Conservation (phyloP, 148 eudicot species). For the Spergularia bocconei region DNA sequence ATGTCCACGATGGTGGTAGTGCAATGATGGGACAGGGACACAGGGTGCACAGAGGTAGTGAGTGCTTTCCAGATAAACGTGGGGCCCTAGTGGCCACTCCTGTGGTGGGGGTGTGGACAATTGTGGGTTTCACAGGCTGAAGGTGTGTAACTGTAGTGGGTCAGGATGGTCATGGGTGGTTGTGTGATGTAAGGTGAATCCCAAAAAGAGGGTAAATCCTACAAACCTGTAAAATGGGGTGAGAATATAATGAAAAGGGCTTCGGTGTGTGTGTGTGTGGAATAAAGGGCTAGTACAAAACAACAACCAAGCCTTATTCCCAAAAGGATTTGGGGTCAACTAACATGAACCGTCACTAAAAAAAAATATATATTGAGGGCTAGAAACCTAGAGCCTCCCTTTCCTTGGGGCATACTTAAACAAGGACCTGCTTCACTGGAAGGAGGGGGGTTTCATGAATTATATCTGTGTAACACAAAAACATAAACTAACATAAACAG, state of each 20-base stretch:
- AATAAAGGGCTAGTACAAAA: neutral
- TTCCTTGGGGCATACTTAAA: neutral
- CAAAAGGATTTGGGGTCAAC: too few species aligned
- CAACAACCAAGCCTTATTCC: too few species aligned
- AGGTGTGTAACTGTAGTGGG: neutral
- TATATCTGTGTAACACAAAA: neutral
- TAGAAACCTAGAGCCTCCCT: neutral
- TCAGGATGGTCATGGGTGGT: neutral
- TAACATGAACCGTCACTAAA: too few species aligned
- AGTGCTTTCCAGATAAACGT: neutral
- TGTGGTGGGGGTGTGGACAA: neutral
- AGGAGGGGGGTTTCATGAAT: neutral
- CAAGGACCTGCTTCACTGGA: neutral
- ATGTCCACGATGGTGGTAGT: neutral
- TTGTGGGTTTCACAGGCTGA: neutral
- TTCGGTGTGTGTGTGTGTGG: too few species aligned
- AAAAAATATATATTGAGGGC: neutral
- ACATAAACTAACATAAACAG: neutral
- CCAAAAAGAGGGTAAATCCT: neutral
- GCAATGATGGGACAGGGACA: neutral
- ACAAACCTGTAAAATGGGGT: too few species aligned
- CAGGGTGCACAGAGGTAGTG: neutral
- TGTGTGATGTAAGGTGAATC: neutral
- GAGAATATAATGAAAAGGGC: too few species aligned
- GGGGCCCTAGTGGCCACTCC: neutral